Base-by-base conservation (phyloP, 2,329 filamentous ascomycete species). In the Ambrosiella xylebori region DNA sequence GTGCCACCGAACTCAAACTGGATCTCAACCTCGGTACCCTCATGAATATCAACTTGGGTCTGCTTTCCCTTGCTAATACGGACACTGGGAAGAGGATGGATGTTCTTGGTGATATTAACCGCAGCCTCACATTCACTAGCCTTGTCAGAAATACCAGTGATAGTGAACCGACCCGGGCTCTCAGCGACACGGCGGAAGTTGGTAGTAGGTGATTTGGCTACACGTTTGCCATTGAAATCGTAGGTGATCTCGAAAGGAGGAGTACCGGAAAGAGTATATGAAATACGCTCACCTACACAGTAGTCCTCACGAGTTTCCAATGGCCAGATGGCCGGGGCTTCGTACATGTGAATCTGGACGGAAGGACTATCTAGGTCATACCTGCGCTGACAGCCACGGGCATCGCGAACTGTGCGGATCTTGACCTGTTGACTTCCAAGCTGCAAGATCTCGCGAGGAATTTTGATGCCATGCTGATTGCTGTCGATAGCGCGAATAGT, bases 1-100 rank as follows among this genome's bases (percentile, higher is more conserved):
- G 87, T 90, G 59, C 94, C 93, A 74, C 86, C 90, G 71, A 98
- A 98, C 65, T 95, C 87, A 65, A 98, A 97, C 7, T 88, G 73
- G 56, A 98, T 89, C 67, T 96, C 88, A 0, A 93, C 89, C 68
- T 94, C 86, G 61, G 89, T 89, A 64, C 93, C 93, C 73, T 98
- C 91, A 68, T 97, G 94, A 62, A 98, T 98, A 67, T 97, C 93
- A 40, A 94, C 84, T 63, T 86, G 82, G 6, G 83, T 80, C 60
- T 87, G 83, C 61, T 80, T 80, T 37, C 94, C 94, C 65, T 88
- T 86, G 66, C 86, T 91, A 63, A 98, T 88, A 64, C 84, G 84
- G 52, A 96, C 94, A 60, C 86, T 90, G 2, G 93, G 93, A 72
- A 97, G 85, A 56, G 88, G 85, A 67, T 97, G 93, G 64, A 98